Percentiles rank a stretch among this genome's conserved stretches.
Evolutionary conservation across 306 rosid genomes (phyloP).

Genomic region (Trichosanthes truncata): DNA sequence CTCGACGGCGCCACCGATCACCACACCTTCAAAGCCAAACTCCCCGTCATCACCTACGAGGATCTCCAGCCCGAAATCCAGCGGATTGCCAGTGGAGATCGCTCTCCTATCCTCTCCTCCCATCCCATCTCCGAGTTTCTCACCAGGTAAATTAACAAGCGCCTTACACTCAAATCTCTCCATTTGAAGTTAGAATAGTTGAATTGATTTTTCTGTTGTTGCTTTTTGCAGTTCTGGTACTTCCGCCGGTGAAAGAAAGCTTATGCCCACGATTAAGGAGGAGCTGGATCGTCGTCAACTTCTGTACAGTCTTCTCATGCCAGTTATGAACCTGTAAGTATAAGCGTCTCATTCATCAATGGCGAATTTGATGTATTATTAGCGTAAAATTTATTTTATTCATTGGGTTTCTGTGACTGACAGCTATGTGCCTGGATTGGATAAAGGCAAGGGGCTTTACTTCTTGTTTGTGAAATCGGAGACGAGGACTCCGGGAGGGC

Average conservation of each 20-base stretch:
- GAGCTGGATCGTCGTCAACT: constrained; percentile 53
- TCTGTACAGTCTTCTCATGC: constrained; percentile 51
- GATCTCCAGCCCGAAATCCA: constrained; percentile 47
- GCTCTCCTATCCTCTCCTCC: constrained; percentile 44
- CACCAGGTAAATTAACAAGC: constrained; percentile 25
- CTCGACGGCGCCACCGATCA: constrained; percentile 42
- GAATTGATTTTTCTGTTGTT: neutral
- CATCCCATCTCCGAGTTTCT: constrained; percentile 53
- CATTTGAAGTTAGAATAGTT: neutral
- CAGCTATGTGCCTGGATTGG: constrained; percentile 49
- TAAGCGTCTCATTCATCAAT: neutral
- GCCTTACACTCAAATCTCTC: neutral
- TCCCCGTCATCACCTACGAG: constrained; percentile 40
- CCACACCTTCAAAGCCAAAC: constrained; percentile 17
- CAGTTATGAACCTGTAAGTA: constrained; percentile 53
- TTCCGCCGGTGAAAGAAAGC: constrained; percentile 52
- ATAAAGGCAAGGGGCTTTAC: constrained; percentile 46
- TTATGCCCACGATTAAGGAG: constrained; percentile 58
- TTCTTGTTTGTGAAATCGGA: constrained; percentile 49
- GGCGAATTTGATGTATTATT: neutral
- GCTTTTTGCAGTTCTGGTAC: constrained; percentile 39
- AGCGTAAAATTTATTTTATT: neutral
- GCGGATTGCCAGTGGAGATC: constrained; percentile 47
- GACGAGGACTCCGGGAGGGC: constrained; percentile 48
- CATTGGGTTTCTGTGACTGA: neutral